Conservation (phyloP, 2,329 filamentous ascomycete species). For the Hypoxylon sp. region DNA sequence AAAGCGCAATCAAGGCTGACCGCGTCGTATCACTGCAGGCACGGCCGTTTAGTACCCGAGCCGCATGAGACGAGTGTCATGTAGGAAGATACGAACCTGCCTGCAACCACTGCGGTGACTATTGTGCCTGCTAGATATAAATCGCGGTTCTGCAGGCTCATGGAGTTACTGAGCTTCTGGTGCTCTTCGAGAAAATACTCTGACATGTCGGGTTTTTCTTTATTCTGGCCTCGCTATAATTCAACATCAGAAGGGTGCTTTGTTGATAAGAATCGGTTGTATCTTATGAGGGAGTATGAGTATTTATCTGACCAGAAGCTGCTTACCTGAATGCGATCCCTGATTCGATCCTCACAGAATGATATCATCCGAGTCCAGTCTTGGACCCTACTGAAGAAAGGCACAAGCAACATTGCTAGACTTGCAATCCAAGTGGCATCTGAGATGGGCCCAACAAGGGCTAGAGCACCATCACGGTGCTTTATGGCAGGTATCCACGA, state of each 20-base stretch:
- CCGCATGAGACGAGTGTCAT: background rate
- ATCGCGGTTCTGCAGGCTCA: conserved; percentile 18
- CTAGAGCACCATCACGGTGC: conserved; percentile 29
- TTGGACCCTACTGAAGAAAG: conserved; percentile 18
- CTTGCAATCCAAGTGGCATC: conserved; percentile 33
- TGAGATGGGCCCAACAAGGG: conserved; percentile 27
- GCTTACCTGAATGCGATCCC: conserved; percentile 14
- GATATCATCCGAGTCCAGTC: conserved; percentile 32
- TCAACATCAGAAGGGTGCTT: no score
- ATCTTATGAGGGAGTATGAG: background rate
- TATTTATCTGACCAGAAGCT: background rate
- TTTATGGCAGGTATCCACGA: conserved; percentile 23
- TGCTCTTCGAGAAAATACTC: conserved; percentile 34
- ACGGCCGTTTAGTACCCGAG: background rate
- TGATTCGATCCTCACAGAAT: conserved; percentile 22
- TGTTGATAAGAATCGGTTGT: no score
- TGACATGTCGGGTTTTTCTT: conserved; percentile 27
- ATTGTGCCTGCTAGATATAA: conserved; percentile 29
- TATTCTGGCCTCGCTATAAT: conserved; percentile 22
- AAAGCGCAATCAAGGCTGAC: conserved; percentile 20
- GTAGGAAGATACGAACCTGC: conserved; percentile 28
- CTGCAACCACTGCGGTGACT: conserved; percentile 36
- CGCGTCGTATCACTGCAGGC: conserved; percentile 31
- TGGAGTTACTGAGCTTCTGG: conserved; percentile 7
- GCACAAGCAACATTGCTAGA: conserved; percentile 28